Evolutionary conservation across 805 yeast genomes (phyloP), one percentile per base, ranked within the genome.

Genomic region (Hanseniaspora lindneri): DNA sequence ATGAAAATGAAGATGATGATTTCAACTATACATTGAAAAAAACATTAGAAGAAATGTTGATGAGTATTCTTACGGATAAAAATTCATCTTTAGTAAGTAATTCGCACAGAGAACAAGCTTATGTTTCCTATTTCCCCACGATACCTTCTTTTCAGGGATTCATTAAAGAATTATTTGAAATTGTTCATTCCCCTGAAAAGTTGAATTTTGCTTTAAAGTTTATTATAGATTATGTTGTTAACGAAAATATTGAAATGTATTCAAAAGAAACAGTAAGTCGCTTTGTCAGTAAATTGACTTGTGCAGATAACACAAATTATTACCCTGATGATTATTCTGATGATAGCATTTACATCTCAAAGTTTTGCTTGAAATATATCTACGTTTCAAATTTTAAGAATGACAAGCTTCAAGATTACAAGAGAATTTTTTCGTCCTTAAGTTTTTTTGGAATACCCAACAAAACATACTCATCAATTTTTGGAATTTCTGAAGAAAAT

Each of bases 111-210:
- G n/a, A n/a, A n/a, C n/a, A n/a, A n/a, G n/a, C n/a, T n/a, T n/a
- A n/a, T n/a, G n/a, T n/a, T n/a, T n/a, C n/a, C 10, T n/a, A 3
- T 24, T 23, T 24, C 16, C 41, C 41, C n/a, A 11, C 41, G 7
- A 25, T n/a, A 3, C 23, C 24, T 4, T 16, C 29, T 11, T 46
- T 46, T 27, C 33, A 39, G 10, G 10, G 16, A 13, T 46, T 46
- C 16, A 39, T 46, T 24, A 14, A 39, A 14, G 49, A 46, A 9
- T 21, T 46, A 4, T 46, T 46, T 46, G 49, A 46, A 32, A 46
- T 46, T 46, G 49, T 41, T 14, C 49, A 46, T 20, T 36, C 49
- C 8, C 41, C 49, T 1, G 43, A 46, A 32, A 46, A 25, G 4
- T 8, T 46, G 13, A 29, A 46, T 9, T 36, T 30, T 19, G 41